Base-by-base conservation (phyloP, 2,329 filamentous ascomycete species). In the Aureobasidium sp. region DNA sequence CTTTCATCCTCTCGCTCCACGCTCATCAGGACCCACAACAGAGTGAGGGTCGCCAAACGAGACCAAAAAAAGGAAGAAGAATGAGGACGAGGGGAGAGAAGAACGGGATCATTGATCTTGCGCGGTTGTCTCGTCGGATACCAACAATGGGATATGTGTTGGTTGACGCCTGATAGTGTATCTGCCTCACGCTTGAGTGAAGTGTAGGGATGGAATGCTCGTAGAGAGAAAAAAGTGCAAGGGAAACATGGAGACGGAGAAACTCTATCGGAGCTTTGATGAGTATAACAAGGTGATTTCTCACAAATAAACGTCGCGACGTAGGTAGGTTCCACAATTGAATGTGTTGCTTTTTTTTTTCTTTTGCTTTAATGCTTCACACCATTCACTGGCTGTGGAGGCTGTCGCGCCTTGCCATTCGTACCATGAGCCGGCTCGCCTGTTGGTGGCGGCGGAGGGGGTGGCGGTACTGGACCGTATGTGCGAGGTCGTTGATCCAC, bases 401-500 rank as follows among this genome's bases (percentile, higher is more conserved):
- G 42, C 48, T 62, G 60, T 53, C 42, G 60, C 2, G 31, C 49
- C 49, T 51, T 51, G 42, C 31, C 31, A 45, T 42, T 51, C 17
- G 15, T n/a, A n/a, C 39, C 60, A 14, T 61, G 42, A 5, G 58
- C 29, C 15, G 37, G 31, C 11, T 56, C 55, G 55, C 51, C 61
- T 45, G 57, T 56, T 17, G 47, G 59, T 20, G 77, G 68, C 41
- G 80, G 75, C 42, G 78, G 78, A 11, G 80, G 80, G 11, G 81
- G 81, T 20, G 79, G 80, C 29, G 79, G 79, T 25, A 79, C 78
- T 65, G 75, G 65, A 71, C 79, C 66, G 74, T 71, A 70, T 74
- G 78, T 69, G 52, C 67, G 64, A 42, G 69, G 67, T 57, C 68
- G 65, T 53, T 66, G 65, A 29, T 70, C 64, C n/a, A 69, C 65